These are phyloP conservation scores for Hanseniaspora guilliermondii DNA, from an alignment of 805 yeast species.

Conservation along the genomic window DNA sequence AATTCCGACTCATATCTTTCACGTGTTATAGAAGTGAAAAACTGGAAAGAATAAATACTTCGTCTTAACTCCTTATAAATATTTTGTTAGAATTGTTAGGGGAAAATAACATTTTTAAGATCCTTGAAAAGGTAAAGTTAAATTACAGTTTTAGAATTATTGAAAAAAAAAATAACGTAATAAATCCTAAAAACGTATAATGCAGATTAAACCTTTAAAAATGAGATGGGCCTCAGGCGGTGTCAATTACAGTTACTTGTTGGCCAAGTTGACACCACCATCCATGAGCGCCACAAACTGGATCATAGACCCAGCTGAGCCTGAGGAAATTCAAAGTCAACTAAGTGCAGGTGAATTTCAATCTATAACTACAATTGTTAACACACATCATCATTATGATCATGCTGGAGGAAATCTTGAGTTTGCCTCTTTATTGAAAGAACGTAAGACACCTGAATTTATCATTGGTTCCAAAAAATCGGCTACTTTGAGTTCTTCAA, in stretches of 20 bases:
- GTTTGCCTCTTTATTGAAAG: constrained; percentile 22
- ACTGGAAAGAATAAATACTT: no score
- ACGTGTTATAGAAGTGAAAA: no score
- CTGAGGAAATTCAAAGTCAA: constrained; percentile 49
- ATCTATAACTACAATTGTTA: constrained; percentile 64
- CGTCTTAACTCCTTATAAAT: no score
- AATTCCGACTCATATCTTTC: no score
- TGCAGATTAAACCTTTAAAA: constrained; percentile 74
- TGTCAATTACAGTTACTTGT: constrained; percentile 66
- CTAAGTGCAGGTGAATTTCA: constrained; percentile 30
- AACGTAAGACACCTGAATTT: constrained; percentile 41
- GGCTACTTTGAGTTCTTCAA: constrained; percentile 36
- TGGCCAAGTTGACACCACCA: constrained; percentile 46
- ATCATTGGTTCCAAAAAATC: constrained; percentile 64
- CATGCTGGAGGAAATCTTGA: constrained; percentile 74
- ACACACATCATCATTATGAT: constrained; percentile 94
- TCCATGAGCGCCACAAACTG: constrained; percentile 47
- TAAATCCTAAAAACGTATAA: constrained; percentile 31
- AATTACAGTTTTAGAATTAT: not conserved
- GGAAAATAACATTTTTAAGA: not conserved
- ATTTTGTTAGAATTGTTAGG: not conserved
- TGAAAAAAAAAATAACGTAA: not conserved
- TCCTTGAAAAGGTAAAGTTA: not conserved
- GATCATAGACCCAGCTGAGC: constrained; percentile 88
- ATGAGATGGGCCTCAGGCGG: constrained; percentile 95